Conservation (phyloP, 2,329 filamentous ascomycete genomes). For the Fusarium mexicanum region DNA sequence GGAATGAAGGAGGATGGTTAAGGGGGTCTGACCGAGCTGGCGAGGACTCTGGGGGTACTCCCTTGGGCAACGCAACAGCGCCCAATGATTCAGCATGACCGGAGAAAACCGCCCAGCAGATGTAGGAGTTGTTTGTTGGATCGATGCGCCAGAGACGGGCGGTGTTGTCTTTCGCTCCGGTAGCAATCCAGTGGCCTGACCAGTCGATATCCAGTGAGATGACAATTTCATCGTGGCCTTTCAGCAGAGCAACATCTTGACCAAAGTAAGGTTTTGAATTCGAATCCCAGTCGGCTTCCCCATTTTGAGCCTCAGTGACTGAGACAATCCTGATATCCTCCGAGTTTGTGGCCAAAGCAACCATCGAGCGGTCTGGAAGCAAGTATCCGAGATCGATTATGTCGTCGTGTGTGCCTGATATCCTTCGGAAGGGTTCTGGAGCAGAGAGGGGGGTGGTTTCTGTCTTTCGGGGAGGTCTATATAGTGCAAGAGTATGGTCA, state of each 20-base stretch:
- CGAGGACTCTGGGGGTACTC: conserved; percentile 72
- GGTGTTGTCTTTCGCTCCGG: conserved; percentile 96
- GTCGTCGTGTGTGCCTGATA: conserved; percentile 97
- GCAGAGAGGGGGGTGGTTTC: conserved; percentile 48
- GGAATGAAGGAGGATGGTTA: conserved; percentile 80
- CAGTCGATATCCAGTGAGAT: conserved; percentile 95
- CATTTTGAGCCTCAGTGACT: conserved; percentile 57
- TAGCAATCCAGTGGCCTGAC: conserved; percentile 97
- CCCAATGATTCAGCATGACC: conserved; percentile 95
- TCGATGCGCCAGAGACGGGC: conserved; percentile 92
- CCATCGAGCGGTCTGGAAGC: conserved; percentile 78
- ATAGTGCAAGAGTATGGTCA: conserved; percentile 87
- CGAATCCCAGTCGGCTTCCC: conserved; percentile 35
- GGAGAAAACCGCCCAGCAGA: conserved; percentile 83
- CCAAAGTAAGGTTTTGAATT: conserved; percentile 75
- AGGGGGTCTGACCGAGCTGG: conserved; percentile 78
- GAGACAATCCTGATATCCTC: conserved; percentile 92
- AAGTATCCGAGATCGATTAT: conserved; percentile 94
- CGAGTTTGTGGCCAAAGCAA: conserved; percentile 93
- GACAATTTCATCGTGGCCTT: conserved; percentile 94
- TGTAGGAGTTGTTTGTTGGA: conserved; percentile 75
- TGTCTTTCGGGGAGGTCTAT: conserved; percentile 59
- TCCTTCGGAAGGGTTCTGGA: conserved; percentile 72
- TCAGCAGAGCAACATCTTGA: conserved; percentile 84
- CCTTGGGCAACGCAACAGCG: conserved; percentile 84